Evolutionary conservation across 2,329 filamentous ascomycete species (phyloP).

Genomic region (Trichoderma brevicompactum): DNA sequence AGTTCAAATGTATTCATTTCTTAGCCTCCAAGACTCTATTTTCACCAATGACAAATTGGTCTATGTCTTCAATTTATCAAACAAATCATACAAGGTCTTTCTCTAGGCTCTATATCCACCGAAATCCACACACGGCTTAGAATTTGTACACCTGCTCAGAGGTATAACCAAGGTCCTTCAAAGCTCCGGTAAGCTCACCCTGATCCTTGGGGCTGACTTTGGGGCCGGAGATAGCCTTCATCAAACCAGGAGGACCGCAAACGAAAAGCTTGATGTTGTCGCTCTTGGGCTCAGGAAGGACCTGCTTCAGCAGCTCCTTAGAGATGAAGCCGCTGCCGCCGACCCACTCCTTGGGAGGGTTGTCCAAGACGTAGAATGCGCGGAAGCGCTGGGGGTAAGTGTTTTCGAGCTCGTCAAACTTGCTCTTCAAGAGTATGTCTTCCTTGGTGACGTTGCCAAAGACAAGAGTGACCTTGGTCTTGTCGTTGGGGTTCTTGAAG

Average conservation of each 20-base stretch:
- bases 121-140: conserved; percentile 45
- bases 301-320: conserved; percentile 93
- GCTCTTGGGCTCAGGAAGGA: conserved; percentile 87
- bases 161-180: conserved; percentile 77
- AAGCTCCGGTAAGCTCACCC: conserved; percentile 79
- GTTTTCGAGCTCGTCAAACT: conserved; percentile 88
- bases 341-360: conserved; percentile 76
- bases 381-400: conserved; percentile 93
- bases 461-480: conserved; percentile 95
- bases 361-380: conserved; percentile 91
- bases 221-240: conserved; percentile 86
- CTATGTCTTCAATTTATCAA: conserved; percentile 16
- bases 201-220: conserved; percentile 96
- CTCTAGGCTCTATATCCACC: not conserved
- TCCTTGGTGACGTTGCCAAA: conserved; percentile 89
- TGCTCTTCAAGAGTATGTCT: conserved; percentile 87
- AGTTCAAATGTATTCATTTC: not conserved
- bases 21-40: conserved; percentile 15
- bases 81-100: conserved; percentile 15
- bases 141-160: conserved; percentile 94
- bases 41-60: conserved; percentile 8
- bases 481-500: conserved; percentile 94
- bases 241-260: conserved; percentile 88
- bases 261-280: conserved; percentile 97
- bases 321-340: conserved; percentile 80